A percentile compares a stretch with the other conserved stretches of the same genome.
phyloP scores from a whole-genome alignment of 2,329 filamentous ascomycete species.

The Talaromyces atroroseus region DNA sequence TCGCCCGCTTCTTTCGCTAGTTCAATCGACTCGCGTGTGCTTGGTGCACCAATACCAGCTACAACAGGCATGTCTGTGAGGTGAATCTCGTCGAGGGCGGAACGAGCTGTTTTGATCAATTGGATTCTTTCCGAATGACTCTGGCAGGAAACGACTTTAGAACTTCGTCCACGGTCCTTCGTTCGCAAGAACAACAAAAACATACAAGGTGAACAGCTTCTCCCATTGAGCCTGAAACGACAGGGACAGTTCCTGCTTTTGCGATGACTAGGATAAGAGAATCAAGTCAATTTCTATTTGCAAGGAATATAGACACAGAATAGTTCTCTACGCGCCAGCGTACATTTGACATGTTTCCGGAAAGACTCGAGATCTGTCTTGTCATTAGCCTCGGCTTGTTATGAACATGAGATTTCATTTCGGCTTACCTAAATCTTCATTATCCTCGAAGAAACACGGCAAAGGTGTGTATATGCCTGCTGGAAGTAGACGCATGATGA shows the following conservation, averaged over 20 bases:
- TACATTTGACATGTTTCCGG: slow-evolving; percentile 4
- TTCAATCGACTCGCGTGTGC: slow-evolving; percentile 3
- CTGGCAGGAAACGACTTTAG: not conserved
- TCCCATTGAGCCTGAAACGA: slow-evolving; percentile 2
- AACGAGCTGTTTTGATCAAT: not conserved
- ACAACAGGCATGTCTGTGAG: not conserved
- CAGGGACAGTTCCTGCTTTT: not conserved
- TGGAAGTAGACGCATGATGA: slow-evolving; percentile 4
- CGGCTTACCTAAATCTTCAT: slow-evolving; percentile 1
- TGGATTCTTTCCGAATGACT: not conserved
- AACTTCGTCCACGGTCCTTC: not conserved
- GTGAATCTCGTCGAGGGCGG: not conserved
- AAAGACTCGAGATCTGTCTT: slow-evolving; percentile 2
- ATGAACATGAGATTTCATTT: not conserved
- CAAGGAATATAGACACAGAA: not conserved
- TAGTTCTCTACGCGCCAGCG: not conserved
- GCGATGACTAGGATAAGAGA: not conserved
- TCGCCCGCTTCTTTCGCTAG: not conserved
- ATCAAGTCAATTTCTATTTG: not conserved
- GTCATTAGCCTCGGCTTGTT: not conserved
- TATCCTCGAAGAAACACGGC: slow-evolving; percentile 5
- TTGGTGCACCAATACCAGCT: not conserved
- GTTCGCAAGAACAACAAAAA: not conserved
- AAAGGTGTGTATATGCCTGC: slow-evolving; percentile 8
- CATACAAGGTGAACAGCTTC: slow-evolving; percentile 1